Evolutionary conservation across 1,284 basidiomycete species (phyloP).

Genomic region (Clitocybe nebularis): DNA sequence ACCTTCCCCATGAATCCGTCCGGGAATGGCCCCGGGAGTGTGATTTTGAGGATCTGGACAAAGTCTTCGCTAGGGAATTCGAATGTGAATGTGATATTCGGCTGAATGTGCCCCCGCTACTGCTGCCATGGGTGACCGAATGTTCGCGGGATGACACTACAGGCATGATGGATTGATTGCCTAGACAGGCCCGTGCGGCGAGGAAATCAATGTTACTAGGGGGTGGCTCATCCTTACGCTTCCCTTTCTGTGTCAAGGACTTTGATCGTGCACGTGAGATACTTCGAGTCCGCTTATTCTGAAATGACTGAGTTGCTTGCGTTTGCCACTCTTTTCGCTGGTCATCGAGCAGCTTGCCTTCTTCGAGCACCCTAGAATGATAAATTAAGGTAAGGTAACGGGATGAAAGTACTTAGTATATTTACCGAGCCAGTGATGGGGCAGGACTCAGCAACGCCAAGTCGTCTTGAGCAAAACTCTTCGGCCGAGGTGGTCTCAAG

Average conservation of each 20-base stretch:
- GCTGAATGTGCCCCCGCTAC: conserved; percentile 4
- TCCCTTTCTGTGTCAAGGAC: conserved; percentile 44
- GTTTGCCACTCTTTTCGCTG: conserved; percentile 64
- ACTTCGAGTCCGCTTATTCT: conserved; percentile 58
- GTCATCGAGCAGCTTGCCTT: conserved; percentile 52
- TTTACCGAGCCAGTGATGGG: conserved; percentile 59
- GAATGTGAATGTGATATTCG: conserved; percentile 33
- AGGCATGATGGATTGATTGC: conserved; percentile 54
- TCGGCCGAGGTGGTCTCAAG: conserved; percentile 31
- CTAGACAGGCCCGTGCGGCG: conserved; percentile 58
- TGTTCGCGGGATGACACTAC: conserved; percentile 32
- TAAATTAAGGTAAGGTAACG: neutral
- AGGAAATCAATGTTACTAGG: conserved; percentile 49
- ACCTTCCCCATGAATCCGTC: conserved; percentile 56
- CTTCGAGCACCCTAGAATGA: conserved; percentile 55
- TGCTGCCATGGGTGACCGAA: conserved; percentile 9
- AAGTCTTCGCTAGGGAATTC: conserved; percentile 41
- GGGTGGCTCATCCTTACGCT: conserved; percentile 18
- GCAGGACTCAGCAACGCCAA: conserved; percentile 54
- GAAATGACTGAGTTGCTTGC: conserved; percentile 59
- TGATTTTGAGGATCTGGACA: conserved; percentile 40
- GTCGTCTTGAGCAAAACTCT: conserved; percentile 56
- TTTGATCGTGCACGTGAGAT: conserved; percentile 62
- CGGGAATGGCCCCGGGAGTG: conserved; percentile 46
- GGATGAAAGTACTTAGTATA: conserved; percentile 16